phyloP scores from a whole-genome alignment of 257 asterid genomes.

The Nicotiana sylvestris region DNA sequence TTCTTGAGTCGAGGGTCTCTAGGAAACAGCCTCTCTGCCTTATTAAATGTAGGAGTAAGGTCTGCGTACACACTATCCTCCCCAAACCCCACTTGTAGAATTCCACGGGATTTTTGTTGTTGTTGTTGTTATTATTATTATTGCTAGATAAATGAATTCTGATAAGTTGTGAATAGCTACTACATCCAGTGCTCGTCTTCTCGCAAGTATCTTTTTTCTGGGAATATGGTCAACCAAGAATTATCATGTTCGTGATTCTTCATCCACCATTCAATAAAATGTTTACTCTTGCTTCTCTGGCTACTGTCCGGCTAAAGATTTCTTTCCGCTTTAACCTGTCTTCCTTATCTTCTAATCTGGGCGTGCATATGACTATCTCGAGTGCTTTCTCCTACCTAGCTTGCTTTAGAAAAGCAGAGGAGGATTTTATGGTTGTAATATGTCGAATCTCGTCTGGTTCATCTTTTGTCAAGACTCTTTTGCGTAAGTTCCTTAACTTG shows the following conservation, averaged over 20 bases:
- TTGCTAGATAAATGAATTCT: no score
- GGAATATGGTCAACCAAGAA: not conserved
- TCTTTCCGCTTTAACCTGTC: not conserved
- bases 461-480: not conserved
- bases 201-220: no score
- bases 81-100: no score
- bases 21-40: no score
- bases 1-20: no score
- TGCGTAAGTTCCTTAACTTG: constrained; percentile 1
- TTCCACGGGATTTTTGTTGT: no score
- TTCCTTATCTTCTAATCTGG: not conserved
- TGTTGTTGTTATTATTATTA: no score
- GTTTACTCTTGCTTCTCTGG: not conserved
- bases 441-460: not conserved
- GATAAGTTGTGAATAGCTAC: no score
- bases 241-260: not conserved
- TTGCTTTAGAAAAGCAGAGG: not conserved
- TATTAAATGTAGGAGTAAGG: no score
- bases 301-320: not conserved
- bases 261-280: not conserved
- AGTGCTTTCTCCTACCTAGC: not conserved
- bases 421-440: not conserved
- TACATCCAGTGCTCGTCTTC: no score
- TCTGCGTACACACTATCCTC: no score
- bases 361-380: not conserved